Conservation (phyloP, 495 filamentous ascomycete genomes). For the Penicillium subrubescens region DNA sequence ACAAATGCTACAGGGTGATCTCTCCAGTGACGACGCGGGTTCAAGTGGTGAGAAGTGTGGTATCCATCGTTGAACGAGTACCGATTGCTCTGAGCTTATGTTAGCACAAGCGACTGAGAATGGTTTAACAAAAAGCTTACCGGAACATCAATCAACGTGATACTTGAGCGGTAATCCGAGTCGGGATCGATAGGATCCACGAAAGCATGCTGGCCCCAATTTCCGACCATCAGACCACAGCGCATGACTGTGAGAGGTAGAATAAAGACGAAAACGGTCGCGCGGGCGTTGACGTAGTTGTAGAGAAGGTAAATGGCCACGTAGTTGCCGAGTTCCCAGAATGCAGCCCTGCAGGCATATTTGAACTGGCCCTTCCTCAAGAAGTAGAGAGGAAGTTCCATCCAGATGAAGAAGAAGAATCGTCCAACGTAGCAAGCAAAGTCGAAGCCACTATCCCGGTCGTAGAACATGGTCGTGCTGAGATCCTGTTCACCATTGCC, state of each 20-base stretch:
- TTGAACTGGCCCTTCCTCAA: constrained; percentile 52
- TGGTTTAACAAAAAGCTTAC: constrained; percentile 44
- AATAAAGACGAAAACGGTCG: constrained; percentile 61
- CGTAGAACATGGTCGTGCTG: constrained; percentile 73
- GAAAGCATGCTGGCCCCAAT: constrained; percentile 76
- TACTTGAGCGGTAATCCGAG: constrained; percentile 70
- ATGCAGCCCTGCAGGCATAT: constrained; percentile 52
- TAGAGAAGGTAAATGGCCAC: constrained; percentile 49
- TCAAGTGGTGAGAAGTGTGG: constrained; percentile 76
- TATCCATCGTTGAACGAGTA: constrained; percentile 79
- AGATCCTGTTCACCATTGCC: constrained; percentile 77
- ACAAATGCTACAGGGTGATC: constrained; percentile 70
- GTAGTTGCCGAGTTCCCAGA: constrained; percentile 61
- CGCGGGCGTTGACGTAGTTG: constrained; percentile 46
- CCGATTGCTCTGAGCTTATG: constrained; percentile 59
- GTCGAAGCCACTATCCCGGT: constrained; percentile 64
- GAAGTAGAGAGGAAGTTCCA: constrained; percentile 77
- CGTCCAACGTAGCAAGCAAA: constrained; percentile 71
- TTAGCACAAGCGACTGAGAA: constrained; percentile 11
- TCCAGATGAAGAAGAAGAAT: constrained; percentile 71
- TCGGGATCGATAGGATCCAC: constrained; percentile 69
- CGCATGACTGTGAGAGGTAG: constrained; percentile 62
- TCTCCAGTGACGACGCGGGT: constrained; percentile 73
- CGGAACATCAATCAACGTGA: constrained; percentile 71
- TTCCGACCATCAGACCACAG: constrained; percentile 69